Evolutionary conservation across 2,329 filamentous ascomycete species (phyloP), one percentile per base, ranked within the genome.

Genomic region (Aspergillus neoniger): DNA sequence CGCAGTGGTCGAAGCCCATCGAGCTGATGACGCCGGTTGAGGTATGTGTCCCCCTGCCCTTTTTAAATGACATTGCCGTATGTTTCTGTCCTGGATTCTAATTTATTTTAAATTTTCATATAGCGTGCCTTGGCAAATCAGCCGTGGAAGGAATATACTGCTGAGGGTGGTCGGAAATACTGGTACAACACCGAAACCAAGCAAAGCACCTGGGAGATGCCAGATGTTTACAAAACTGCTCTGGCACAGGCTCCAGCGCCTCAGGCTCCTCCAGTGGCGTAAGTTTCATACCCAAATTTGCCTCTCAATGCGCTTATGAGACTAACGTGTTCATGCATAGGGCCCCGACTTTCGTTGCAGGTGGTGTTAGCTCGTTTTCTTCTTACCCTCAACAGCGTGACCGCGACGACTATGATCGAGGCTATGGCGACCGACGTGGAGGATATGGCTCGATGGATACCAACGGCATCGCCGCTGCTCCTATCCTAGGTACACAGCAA

Each of bases 171-270:
- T 50, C 88, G 89, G 70, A 91, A 94, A 74, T 99, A 99, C 79
- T 99, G 92, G 91, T 94, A 93, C 77, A 95, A 99, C 76, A 91
- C 88, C 36, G 90, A 96, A 77, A 93, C 91, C 48, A 93, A 94
- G 78, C 86, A 92, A 79, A 98, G 92, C 75, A 92, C 91, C 32
- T 99, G 95, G 95, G 90, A 93, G 71, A 93, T 96, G 85, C 95
- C 95, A 58, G 90, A 92, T 58, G 86, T 81, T 64, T 93, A 93
- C 79, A 92, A 91, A 72, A 84, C 84, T 68, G 90, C 91, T 62
- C 81, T 93, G 60, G 88, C 88, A 55, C 85, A 86, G 64, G 81
- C 69, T 56, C 74, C 74, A 58, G 72, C 77, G 17, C 74, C 80
- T 28, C 76, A 78, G 39, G 77, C 77, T 60, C 77, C 79, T 36